These are phyloP conservation scores for Cichorium intybus DNA, from an alignment of 140 eudicot species.

Conservation along the genomic window DNA sequence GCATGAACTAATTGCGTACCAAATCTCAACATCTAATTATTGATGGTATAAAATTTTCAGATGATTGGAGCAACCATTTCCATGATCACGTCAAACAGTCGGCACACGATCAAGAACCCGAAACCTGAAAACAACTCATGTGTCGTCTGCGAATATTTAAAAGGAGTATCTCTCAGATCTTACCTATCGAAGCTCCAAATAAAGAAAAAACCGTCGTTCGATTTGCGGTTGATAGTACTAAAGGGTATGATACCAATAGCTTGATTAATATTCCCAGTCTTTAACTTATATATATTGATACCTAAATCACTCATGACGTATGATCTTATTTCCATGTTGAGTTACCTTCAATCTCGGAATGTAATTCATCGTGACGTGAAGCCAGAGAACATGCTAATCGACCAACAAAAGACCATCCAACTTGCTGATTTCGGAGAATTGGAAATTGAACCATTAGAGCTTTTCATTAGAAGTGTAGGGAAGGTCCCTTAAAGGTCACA, in stretches of 20 bases:
- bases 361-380: slow-evolving; percentile 24
- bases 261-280: not conserved
- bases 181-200: not conserved
- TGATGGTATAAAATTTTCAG: not conserved
- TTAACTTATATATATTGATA: not conserved
- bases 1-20: not conserved
- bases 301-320: not conserved
- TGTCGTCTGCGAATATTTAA: not conserved
- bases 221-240: slow-evolving; percentile 7
- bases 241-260: no score
- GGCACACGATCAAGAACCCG: slow-evolving; percentile 4
- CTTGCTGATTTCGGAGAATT: slow-evolving; percentile 26
- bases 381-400: slow-evolving; percentile 24
- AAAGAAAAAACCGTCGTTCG: slow-evolving; percentile 1
- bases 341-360: slow-evolving; percentile 22
- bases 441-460: not conserved
- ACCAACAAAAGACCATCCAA: not conserved
- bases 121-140: not conserved
- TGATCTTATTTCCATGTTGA: slow-evolving; percentile 3
- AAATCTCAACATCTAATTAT: not conserved
- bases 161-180: slow-evolving; percentile 9
- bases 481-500: no score
- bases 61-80: slow-evolving; percentile 15
- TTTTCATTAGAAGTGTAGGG: not conserved
- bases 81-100: not conserved